Conservation (phyloP, 371 early-diverging fungal genomes). For the Rhizomucor miehei region DNA sequence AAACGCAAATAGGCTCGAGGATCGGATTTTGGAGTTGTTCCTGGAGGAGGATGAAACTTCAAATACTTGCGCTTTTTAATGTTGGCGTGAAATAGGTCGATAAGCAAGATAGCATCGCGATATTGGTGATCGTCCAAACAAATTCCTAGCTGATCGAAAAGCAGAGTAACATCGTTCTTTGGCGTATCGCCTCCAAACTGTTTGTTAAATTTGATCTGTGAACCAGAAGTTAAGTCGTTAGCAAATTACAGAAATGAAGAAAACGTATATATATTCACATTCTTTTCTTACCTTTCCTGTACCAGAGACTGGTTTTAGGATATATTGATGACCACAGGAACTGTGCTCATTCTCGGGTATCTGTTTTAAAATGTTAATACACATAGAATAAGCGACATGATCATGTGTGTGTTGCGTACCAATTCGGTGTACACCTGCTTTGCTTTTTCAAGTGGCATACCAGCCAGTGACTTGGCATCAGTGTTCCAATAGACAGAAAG, state of each 20-base stretch:
- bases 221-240: neutral
- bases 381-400: neutral
- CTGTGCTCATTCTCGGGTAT: constrained; percentile 27
- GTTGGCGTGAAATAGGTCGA: constrained; percentile 69
- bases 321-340: constrained; percentile 54
- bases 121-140: constrained; percentile 79
- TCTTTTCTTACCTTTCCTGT: constrained; percentile 71
- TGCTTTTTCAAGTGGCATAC: constrained; percentile 33
- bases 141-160: constrained; percentile 82
- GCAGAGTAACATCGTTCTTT: constrained; percentile 52
- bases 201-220: constrained; percentile 55
- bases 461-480: constrained; percentile 51
- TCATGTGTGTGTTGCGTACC: constrained; percentile 11
- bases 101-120: constrained; percentile 59
- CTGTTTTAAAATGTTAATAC: constrained; percentile 13
- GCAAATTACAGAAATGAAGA: no score
- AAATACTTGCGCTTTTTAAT: constrained; percentile 72
- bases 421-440: constrained; percentile 23
- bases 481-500: constrained; percentile 83
- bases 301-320: constrained; percentile 84
- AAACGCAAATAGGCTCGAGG: constrained; percentile 75
- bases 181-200: constrained; percentile 41
- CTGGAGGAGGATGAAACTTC: constrained; percentile 66
- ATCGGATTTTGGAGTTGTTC: constrained; percentile 62
- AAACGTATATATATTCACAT: neutral